Percentiles rank a stretch among this genome's conserved stretches.
These are phyloP conservation scores for Leishmania amazonensis DNA, from an alignment of 208 protist genomes.

Conservation along the genomic window DNA sequence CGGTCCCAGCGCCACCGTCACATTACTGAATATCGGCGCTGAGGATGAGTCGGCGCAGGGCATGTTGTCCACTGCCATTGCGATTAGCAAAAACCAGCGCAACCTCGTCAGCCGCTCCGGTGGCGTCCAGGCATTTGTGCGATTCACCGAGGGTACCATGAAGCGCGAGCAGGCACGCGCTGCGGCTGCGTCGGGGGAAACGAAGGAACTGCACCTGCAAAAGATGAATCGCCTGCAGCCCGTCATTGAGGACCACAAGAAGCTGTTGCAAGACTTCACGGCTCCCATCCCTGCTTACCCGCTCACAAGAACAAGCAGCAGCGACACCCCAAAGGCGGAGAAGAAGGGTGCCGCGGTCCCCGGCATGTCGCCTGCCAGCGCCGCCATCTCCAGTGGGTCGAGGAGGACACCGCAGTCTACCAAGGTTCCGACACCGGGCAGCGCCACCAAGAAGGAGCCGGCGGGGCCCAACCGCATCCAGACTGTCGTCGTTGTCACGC, in stretches of 20 bases:
- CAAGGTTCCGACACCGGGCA: constrained; percentile 5
- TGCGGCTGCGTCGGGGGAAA: constrained; percentile 10
- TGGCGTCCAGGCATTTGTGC: constrained; percentile 41
- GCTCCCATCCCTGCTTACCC: constrained; percentile 35
- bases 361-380: background rate
- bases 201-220: constrained; percentile 26
- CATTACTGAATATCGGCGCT: constrained; percentile 32
- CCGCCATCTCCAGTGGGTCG: background rate
- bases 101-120: constrained; percentile 41
- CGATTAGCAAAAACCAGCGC: constrained; percentile 36
- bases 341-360: background rate
- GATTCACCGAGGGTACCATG: constrained; percentile 37
- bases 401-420: background rate
- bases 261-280: constrained; percentile 34
- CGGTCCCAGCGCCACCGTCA: constrained; percentile 45
- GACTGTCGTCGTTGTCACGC: constrained; percentile 41
- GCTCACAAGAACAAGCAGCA: background rate
- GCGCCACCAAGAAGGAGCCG: constrained; percentile 7
- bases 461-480: constrained; percentile 24
- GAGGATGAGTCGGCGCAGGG: constrained; percentile 32
- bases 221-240: constrained; percentile 37
- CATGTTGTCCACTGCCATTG: constrained; percentile 35
- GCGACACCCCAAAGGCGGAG: background rate
- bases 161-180: constrained; percentile 30
- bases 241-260: constrained; percentile 41